Percentiles rank a stretch among this genome's conserved stretches.
These are phyloP conservation scores for Didymella glomerata DNA, from an alignment of 2,329 filamentous ascomycete species.

Conservation along the genomic window DNA sequence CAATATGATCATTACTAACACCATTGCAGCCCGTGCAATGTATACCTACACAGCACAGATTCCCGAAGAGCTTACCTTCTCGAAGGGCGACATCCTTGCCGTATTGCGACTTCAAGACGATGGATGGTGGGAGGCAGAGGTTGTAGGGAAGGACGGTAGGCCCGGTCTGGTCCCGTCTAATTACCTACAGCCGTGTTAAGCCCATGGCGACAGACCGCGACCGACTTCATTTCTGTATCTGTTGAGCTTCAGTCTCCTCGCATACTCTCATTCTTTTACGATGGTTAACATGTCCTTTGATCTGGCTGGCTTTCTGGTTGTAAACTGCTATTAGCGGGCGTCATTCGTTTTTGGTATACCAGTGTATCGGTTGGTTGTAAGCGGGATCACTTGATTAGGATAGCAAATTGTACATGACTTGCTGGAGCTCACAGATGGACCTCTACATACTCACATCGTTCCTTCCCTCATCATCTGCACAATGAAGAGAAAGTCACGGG, in stretches of 20 bases:
- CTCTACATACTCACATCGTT: too few relatives aligned
- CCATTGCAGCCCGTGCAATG: conserved; percentile 78
- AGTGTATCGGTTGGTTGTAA: conserved; percentile 6
- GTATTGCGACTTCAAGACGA: conserved; percentile 93
- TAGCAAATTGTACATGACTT: conserved; percentile 2
- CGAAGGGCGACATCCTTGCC: conserved; percentile 89
- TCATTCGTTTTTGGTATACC: conserved; percentile 22
- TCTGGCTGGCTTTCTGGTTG: not conserved
- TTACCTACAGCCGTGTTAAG: conserved; percentile 67
- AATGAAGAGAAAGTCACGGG: not conserved
- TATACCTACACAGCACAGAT: conserved; percentile 96
- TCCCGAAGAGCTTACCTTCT: conserved; percentile 90
- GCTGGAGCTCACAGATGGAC: not conserved
- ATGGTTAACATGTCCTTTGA: conserved; percentile 1
- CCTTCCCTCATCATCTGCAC: not conserved
- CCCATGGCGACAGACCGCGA: not conserved
- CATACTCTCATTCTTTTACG: conserved; percentile 10
- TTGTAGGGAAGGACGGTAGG: conserved; percentile 69
- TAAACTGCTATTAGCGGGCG: conserved; percentile 20
- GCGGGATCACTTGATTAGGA: not conserved
- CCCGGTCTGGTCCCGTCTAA: conserved; percentile 72
- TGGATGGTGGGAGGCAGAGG: conserved; percentile 98
- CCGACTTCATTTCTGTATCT: not conserved
- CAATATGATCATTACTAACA: conserved; percentile 14
- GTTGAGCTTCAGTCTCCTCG: not conserved